Percentiles rank a stretch among this genome's conserved stretches.
These are phyloP conservation scores for Saturnispora galanensis DNA, from an alignment of 805 yeast species.

Conservation along the genomic window DNA sequence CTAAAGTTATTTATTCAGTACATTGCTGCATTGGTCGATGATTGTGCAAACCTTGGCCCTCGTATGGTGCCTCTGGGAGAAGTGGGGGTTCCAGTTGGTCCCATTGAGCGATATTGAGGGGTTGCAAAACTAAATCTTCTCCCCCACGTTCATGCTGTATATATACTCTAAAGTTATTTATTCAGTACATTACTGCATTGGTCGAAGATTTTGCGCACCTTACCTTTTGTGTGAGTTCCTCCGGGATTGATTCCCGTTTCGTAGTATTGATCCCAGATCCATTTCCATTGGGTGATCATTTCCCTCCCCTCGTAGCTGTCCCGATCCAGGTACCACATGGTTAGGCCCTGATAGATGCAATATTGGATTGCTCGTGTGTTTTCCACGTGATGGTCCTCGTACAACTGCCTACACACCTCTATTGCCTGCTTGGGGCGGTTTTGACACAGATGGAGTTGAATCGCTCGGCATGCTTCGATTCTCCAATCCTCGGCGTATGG, in stretches of 20 bases:
- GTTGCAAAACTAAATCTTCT: constrained; percentile 8
- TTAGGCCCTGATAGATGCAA: neutral
- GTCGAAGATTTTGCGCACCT: neutral
- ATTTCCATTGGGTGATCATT: constrained; percentile 7
- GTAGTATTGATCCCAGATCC: constrained; percentile 10
- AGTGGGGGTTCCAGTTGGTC: constrained; percentile 43
- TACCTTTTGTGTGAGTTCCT: neutral
- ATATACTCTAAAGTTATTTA: neutral
- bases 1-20: constrained; percentile 1
- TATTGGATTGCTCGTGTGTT: neutral
- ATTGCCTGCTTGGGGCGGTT: neutral
- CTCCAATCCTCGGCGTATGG: neutral
- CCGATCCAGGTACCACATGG: constrained; percentile 1
- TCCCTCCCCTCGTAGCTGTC: neutral
- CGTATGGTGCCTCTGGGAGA: no score
- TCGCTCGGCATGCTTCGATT: neutral
- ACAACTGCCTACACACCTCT: neutral
- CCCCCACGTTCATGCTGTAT: neutral
- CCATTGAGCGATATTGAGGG: constrained; percentile 41
- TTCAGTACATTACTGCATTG: neutral
- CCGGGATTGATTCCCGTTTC: constrained; percentile 2
- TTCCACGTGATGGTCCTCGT: neutral
- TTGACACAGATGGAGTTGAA: neutral
- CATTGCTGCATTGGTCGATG: neutral
- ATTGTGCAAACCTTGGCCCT: no score